Evolutionary conservation across 2,329 filamentous ascomycete species (phyloP), one percentile per base, ranked within the genome.

Genomic region (Pestalotiopsis sp.): DNA sequence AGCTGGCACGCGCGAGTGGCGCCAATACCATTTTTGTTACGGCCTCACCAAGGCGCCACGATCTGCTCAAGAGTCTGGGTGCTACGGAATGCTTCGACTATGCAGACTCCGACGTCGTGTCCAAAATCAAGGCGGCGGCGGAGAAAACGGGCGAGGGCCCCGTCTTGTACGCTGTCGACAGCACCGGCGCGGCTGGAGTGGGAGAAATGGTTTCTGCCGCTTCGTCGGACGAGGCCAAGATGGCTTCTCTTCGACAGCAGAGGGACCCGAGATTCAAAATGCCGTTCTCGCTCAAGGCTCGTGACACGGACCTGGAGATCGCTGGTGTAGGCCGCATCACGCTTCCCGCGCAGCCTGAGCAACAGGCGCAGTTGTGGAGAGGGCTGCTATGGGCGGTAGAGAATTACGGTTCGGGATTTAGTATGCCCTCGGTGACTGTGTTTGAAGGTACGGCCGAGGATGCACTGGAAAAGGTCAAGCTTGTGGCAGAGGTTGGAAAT

Each of bases 21-120:
- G 70, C 73, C 5, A 68, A 68, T 0, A 72, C 74, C 13, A 79
- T 82, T 17, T 73, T 81, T 27, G 75, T 77, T 1, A 81, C 80
- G 0, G 76, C 77, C 0, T 78, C 76, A 6, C 64, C 72, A 3
- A 72, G 73, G 60, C 79, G 80, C 14, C 78, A 80, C 52, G 75
- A 73, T 1, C 72, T 75, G 17, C 72, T 80, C n/a, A 73, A 70
- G 62, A 68, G 67, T 7, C 67, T 81, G 3, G 80, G 81, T 0
- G 80, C 80, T 1, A 75, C 74, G 9, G 70, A 74, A 4, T 78
- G 75, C 25, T 81, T 82, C 66, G 79, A 82, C 64, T 82, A 82
- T 25, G 59, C 61, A 69, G 72, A 73, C 13, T 65, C 66, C n/a
- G 56, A 70, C 11, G 70, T 60, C 14, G 69, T 76, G 23, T 23